Evolutionary conservation across 352 stramenopile species (phyloP).

Genomic region (Globisporangium takayamanum): DNA sequence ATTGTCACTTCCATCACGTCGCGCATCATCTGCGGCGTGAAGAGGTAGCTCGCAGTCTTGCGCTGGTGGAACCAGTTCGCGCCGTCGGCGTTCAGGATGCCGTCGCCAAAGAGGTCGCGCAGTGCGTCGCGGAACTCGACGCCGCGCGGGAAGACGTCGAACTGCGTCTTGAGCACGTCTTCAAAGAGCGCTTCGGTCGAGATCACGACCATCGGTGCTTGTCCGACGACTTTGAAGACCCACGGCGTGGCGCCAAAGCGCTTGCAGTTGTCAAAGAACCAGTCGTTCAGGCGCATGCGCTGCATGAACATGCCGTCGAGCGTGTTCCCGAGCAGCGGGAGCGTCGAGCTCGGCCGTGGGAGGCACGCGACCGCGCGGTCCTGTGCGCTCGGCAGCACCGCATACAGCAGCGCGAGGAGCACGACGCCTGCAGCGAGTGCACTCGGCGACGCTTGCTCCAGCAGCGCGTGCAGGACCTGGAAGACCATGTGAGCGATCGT

Average conservation of each 20-base stretch:
- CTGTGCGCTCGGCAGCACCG: background rate
- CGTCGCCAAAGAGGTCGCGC: conserved; percentile 52
- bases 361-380: conserved; percentile 6
- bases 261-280: conserved; percentile 16
- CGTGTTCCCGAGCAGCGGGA: conserved; percentile 14
- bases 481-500: too few species aligned
- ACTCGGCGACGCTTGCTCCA: background rate
- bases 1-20: conserved; percentile 19
- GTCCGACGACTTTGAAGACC: conserved; percentile 27
- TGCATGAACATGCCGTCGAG: conserved; percentile 11
- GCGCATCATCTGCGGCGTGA: conserved; percentile 26
- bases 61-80: conserved; percentile 36
- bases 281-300: conserved; percentile 17
- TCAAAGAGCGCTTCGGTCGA: conserved; percentile 30
- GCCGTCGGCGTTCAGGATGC: conserved; percentile 33
- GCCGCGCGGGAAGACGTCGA: conserved; percentile 63
- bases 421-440: background rate
- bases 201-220: conserved; percentile 30
- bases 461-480: background rate
- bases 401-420: background rate
- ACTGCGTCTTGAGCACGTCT: conserved; percentile 48
- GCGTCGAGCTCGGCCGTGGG: conserved; percentile 10
- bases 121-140: conserved; percentile 23
- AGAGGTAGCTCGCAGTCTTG: conserved; percentile 23
- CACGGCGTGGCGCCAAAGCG: conserved; percentile 23